Percentiles rank a stretch among this genome's conserved stretches.
Evolutionary conservation across 192 early-diverging fungal species (phyloP).

Genomic region (Chytriomyces hyalinus): DNA sequence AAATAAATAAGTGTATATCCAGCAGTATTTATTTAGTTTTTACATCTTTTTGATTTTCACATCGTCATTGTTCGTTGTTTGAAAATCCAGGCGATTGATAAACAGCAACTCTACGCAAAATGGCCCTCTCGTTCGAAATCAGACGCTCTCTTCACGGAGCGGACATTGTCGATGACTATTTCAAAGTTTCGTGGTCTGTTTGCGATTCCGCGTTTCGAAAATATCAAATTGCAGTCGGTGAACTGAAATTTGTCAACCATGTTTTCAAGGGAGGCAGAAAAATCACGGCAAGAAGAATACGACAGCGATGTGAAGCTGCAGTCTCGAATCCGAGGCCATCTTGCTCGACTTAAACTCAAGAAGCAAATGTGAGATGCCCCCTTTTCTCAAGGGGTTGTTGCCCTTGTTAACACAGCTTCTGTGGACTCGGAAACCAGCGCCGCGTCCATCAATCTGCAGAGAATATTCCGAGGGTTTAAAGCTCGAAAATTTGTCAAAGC

Average conservation of each 20-base stretch:
- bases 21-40: too few species aligned
- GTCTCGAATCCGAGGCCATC: constrained; percentile 10
- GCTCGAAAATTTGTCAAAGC: constrained; percentile 29
- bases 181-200: constrained; percentile 14
- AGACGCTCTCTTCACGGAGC: constrained; percentile 2
- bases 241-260: not conserved
- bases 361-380: not conserved
- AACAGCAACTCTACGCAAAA: not conserved
- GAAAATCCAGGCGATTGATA: too few species aligned
- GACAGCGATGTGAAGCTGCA: constrained; percentile 25
- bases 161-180: constrained; percentile 26
- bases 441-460: constrained; percentile 42
- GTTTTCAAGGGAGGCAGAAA: constrained; percentile 13
- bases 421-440: not conserved
- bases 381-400: not conserved
- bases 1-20: too few species aligned
- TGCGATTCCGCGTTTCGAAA: not conserved
- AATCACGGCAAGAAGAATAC: constrained; percentile 14
- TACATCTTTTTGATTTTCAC: too few species aligned
- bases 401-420: not conserved
- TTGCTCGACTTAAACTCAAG: constrained; percentile 1
- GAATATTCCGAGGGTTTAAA: constrained; percentile 42
- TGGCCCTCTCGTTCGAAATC: constrained; percentile 22
- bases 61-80: too few species aligned
- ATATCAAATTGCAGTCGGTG: not conserved